phyloP scores from a whole-genome alignment of 2,329 filamentous ascomycete species.

The Endocalyx cinctus region DNA sequence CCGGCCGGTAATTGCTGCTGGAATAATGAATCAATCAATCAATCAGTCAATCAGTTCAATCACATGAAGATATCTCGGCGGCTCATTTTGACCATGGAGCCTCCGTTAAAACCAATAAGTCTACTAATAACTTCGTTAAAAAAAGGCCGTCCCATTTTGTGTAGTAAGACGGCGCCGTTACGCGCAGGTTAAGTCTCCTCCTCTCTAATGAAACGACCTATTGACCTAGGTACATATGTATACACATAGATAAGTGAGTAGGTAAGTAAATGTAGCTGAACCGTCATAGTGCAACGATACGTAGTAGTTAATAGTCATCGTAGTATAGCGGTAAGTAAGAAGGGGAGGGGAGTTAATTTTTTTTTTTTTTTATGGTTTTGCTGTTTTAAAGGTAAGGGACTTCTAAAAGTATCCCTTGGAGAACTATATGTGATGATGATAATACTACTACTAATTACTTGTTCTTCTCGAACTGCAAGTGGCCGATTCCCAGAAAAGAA shows the following conservation, averaged over 20 bases:
- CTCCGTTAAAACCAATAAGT: neutral
- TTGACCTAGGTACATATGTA: neutral
- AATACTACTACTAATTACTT: too few species aligned
- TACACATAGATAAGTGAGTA: neutral
- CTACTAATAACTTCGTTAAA: neutral
- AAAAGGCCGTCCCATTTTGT: neutral
- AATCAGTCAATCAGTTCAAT: too few species aligned
- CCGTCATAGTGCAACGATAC: too few species aligned
- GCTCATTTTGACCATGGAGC: neutral
- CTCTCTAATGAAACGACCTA: constrained; percentile 1
- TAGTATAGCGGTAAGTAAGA: neutral
- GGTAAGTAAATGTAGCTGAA: neutral
- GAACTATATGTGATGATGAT: too few species aligned
- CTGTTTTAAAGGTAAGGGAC: neutral
- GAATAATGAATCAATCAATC: too few species aligned
- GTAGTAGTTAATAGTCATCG: neutral
- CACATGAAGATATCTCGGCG: too few species aligned
- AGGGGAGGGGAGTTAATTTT: neutral
- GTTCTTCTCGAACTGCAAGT: constrained; percentile 16
- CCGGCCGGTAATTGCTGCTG: too few species aligned
- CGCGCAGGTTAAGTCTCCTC: too few species aligned
- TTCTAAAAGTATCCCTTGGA: neutral
- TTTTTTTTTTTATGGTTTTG: neutral
- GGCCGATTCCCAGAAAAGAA: constrained; percentile 22
- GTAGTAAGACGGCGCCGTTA: constrained; percentile 3